A percentile compares a stretch with the other conserved stretches of the same genome.
Evolutionary conservation across 257 asterid genomes (phyloP).

Genomic region (Fraxinus americana): DNA sequence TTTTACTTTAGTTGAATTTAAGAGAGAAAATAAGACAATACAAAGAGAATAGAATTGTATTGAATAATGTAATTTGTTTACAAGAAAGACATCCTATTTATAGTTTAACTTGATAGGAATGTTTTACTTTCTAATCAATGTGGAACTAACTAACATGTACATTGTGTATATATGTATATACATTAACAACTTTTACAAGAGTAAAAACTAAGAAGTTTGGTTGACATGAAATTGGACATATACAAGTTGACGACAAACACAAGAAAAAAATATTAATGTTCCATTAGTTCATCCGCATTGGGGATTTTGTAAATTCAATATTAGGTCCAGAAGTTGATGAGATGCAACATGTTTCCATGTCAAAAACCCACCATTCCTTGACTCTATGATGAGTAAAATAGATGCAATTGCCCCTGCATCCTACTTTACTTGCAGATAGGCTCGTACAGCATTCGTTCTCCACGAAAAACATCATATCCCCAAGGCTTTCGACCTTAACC

Average conservation of each 20-base stretch:
- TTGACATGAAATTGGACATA: not conserved
- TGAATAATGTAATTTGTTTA: too few relatives aligned
- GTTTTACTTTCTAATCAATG: too few relatives aligned
- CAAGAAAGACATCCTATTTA: too few relatives aligned
- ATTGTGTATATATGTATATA: too few relatives aligned
- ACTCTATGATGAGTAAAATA: slow-evolving; percentile 22
- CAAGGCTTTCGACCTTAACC: slow-evolving; percentile 29
- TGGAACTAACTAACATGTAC: too few relatives aligned
- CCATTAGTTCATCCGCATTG: slow-evolving; percentile 7
- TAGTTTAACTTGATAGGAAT: too few relatives aligned
- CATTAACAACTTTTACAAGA: too few relatives aligned
- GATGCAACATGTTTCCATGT: slow-evolving; percentile 30
- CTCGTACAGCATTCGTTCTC: slow-evolving; percentile 31
- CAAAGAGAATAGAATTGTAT: too few relatives aligned
- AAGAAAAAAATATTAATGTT: not conserved
- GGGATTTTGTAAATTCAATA: slow-evolving; percentile 15
- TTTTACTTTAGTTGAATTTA: too few relatives aligned
- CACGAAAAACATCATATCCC: slow-evolving; percentile 32
- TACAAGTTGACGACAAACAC: not conserved
- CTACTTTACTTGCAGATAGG: slow-evolving; percentile 32
- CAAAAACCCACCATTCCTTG: slow-evolving; percentile 35
- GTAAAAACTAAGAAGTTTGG: not conserved
- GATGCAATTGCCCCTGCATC: slow-evolving; percentile 39
- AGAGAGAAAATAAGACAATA: too few relatives aligned
- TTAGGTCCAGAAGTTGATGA: slow-evolving; percentile 12